Percentiles rank a stretch among this genome's conserved stretches.
These are phyloP conservation scores for Jamesozyma spencerorum DNA, from an alignment of 805 yeast species.

Conservation along the genomic window DNA sequence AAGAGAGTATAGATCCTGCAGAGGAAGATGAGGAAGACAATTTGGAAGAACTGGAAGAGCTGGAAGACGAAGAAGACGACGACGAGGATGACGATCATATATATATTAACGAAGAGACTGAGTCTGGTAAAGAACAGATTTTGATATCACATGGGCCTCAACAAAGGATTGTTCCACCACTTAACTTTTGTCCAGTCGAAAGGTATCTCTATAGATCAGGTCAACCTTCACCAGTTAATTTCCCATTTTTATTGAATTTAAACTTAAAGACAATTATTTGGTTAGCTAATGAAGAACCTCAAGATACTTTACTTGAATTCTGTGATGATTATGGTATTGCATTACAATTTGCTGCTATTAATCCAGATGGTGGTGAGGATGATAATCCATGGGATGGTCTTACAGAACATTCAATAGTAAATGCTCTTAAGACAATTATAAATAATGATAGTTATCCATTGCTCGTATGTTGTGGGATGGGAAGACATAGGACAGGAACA, in stretches of 20 bases:
- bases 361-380: constrained; percentile 61
- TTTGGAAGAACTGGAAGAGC: not conserved
- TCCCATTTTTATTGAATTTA: constrained; percentile 70
- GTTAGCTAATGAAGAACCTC: constrained; percentile 95
- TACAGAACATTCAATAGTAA: constrained; percentile 69
- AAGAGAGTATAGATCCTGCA: not conserved
- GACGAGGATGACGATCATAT: constrained; percentile 26
- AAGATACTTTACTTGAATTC: constrained; percentile 75
- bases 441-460: constrained; percentile 72
- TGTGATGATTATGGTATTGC: constrained; percentile 63
- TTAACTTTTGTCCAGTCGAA: constrained; percentile 94
- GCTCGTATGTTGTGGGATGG: constrained; percentile 96
- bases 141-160: constrained; percentile 46
- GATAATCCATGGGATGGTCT: constrained; percentile 94
- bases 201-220: constrained; percentile 80
- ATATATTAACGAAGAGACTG: constrained; percentile 28
- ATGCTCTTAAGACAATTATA: constrained; percentile 68
- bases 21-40: not conserved
- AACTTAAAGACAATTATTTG: constrained; percentile 75
- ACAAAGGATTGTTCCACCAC: constrained; percentile 76
- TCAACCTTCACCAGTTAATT: constrained; percentile 89
- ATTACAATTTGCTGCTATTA: constrained; percentile 74
- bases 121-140: constrained; percentile 22
- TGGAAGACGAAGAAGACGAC: constrained; percentile 13
- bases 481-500: constrained; percentile 94